Evolutionary conservation across 257 asterid species (phyloP), one percentile per base, ranked within the genome.

Genomic region (Fraxinus cuspidata): DNA sequence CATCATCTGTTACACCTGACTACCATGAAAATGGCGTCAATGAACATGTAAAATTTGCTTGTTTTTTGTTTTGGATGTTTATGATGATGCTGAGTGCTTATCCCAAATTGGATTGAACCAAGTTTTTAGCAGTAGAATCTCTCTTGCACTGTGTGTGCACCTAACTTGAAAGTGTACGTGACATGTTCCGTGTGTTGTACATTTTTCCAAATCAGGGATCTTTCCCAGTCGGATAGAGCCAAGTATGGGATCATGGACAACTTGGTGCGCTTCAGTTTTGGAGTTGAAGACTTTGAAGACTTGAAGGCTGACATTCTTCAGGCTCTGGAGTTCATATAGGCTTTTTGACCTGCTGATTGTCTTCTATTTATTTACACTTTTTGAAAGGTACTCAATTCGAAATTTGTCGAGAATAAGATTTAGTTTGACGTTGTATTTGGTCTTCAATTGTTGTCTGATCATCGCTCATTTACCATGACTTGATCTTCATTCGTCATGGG

Each of bases 221-320:
- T 94, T 69, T 69, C 88, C 64, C 91, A 80, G 84, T 74, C 91
- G n/a, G 98, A 90, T n/a, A 90, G 97, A 87, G 96, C 97, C 15
- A 89, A 87, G 86, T 92, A 90, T 70, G 97, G 97, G 44, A 94
- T 94, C 56, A 32, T 90, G 89, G 98, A 94, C 91, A 94, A 89
- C 91, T 84, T 94, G 96, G 92, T 94, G 56, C 91, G 98, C 38
- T 94, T 92, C 96, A 94, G 98, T 88, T 94, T 94, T 79, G 98
- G 98, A 77, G 90, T 92, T 31, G 98, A 94, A 82, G 96, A 85
- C 81, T 88, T 87, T 29, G 97, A 86, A 65, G 98, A 94, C 87
- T 73, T 94, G 86, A 90, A 92, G 81, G 84, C 86, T 58, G 98
- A 94, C 87, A 78, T 94, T 76, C 93, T 94, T 81, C 96, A 92